These are phyloP conservation scores for Cystoderma amianthinum DNA, from an alignment of 768 basidiomycete species.

Conservation along the genomic window DNA sequence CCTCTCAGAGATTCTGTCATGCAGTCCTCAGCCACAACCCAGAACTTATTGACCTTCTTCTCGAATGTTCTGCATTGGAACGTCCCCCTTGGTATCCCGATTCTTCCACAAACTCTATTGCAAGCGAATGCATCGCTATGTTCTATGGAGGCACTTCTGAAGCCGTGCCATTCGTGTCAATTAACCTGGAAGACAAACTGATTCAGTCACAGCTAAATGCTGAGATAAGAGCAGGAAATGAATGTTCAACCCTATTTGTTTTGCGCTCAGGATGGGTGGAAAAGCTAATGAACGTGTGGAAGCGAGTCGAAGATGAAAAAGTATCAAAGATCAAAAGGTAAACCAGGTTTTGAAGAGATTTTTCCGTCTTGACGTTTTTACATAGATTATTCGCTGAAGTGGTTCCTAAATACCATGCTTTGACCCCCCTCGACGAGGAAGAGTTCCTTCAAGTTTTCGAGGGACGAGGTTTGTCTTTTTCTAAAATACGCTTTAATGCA, in stretches of 20 bases:
- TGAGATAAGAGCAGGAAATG: constrained; percentile 14
- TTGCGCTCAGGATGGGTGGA: constrained; percentile 18
- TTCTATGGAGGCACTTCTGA: constrained; percentile 14
- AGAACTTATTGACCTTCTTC: constrained; percentile 14
- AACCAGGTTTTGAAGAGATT: too few species aligned
- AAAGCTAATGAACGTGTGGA: constrained; percentile 17
- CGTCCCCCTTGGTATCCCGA: constrained; percentile 20
- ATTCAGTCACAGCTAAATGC: constrained; percentile 8
- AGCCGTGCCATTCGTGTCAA: constrained; percentile 14
- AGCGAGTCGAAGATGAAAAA: constrained; percentile 17
- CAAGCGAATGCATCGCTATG: constrained; percentile 15
- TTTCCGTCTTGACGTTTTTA: too few species aligned
- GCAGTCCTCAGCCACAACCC: constrained; percentile 13
- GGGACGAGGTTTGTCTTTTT: constrained; percentile 8
- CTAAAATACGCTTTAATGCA: not conserved
- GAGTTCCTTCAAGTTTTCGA: constrained; percentile 10
- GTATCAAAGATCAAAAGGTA: constrained; percentile 12
- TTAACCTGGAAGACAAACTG: constrained; percentile 5
- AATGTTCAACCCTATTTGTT: constrained; percentile 13
- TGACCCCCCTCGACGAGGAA: constrained; percentile 5
- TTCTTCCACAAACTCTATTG: constrained; percentile 12
- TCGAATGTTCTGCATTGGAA: constrained; percentile 15
- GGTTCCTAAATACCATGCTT: constrained; percentile 10
- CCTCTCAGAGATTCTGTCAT: constrained; percentile 9
- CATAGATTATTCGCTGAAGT: constrained; percentile 7